Evolutionary conservation across 495 filamentous ascomycete species (phyloP), one percentile per base, ranked within the genome.

Genomic region (Ascobolus immersus): DNA sequence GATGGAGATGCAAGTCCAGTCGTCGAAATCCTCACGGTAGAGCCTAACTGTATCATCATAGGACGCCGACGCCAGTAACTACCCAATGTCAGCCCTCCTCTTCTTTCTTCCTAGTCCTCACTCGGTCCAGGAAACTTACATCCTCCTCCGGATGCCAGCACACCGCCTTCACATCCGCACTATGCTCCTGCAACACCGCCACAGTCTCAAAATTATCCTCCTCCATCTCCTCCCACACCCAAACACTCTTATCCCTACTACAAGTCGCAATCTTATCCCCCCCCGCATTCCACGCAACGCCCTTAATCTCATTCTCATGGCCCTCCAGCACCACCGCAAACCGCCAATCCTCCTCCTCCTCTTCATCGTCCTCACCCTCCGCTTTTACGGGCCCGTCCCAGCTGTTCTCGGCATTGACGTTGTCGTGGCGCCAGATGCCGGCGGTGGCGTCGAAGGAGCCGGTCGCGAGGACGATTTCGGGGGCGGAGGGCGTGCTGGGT

Each of bases 141-240:
- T 54, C 57, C 43, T 78, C 69, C 21, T 66, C 63, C 2, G 80
- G 77, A 48, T 86, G 76, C 86, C 86, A 96, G 0, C 68, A 62
- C 4, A 96, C 78, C 35, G 69, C 77, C 49, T 96, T 96, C 23
- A 96, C 82, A 50, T 96, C 86, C 10, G 74, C 82, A 18, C 74
- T 75, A 47, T 96, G 86, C 52, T 94, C 86, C 52, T 71, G 73
- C 52, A 93, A 60, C 35, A 96, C 84, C 0, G 84, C 84, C 4
- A 93, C 67, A 5, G 86, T 93, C 65, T 96, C 86, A 49, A 77
- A 93, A 39, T 92, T 82, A 47, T 91, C 84, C 18, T 84, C 81
- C 13, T 61, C 62, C 3, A 94, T 62, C 48, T 92, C 82, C 52
- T 96, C 86, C 86, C 86, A 96, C 32, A 96, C 74, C 86, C 86